Base-by-base conservation (phyloP, 2,329 filamentous ascomycete genomes). In the Capronia epimyces region DNA sequence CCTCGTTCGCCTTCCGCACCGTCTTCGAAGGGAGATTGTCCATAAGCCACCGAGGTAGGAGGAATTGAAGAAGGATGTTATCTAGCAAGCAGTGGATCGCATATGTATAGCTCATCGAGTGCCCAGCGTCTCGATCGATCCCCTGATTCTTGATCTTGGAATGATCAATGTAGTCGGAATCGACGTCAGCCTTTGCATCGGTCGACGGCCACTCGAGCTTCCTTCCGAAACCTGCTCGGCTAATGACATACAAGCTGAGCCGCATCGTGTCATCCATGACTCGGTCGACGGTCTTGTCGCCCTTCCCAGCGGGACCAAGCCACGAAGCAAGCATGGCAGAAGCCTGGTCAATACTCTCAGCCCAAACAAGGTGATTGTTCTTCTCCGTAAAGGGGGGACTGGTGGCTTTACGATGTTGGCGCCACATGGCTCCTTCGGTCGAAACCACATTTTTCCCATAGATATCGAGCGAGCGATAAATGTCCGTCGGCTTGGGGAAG, bases 351-450 rank as follows among this genome's bases (percentile, higher is more conserved):
- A 85, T 71, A 1, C 78, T 75, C 64, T 87, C 82, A 7, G 69
- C 70, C 66, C 83, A 87, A 1, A 86, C 81, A 21, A 86, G 65
- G 12, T 76, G 73, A 50, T 87, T 83, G 65, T 88, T 90, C 68
- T 78, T 82, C 70, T 91, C 87, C 50, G 84, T 87, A 67, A 91
- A 90, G 3, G 80, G 80, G 0, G 85, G 81, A 22, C 82, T 79
- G 0, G 82, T 84, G 37, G 83, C 77, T 67, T 86, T 88, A 55
- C 86, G 79, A 65, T 91, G 86, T 67, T 79, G 75, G 25, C 82
- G 81, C 87, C 86, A 91, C 22, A 77, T 68, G 1, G 72, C 64
- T 1, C 86, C 86, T 65, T 90, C 86, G 1, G 83, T 81, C 0
- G 80, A 81, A 18, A 90, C 68, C 1, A 90, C 76, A 63, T 87